Conservation (phyloP, 2,329 filamentous ascomycete genomes). For the Fusarium nurragi region DNA sequence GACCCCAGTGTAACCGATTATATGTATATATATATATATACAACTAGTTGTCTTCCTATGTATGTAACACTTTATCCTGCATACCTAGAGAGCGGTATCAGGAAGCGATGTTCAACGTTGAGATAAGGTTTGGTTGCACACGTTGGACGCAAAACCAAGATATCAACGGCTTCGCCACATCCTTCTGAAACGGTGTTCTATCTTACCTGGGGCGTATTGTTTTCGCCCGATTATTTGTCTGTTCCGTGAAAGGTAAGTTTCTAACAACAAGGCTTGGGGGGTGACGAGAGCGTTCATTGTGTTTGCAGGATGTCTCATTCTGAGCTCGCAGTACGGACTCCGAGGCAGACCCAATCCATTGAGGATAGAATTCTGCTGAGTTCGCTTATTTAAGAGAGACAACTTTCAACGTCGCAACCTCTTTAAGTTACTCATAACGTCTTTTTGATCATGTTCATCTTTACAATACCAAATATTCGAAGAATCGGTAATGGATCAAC, state of each 20-base stretch:
- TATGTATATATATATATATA: not conserved
- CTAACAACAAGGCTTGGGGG: not conserved
- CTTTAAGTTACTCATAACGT: not conserved
- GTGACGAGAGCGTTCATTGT: not conserved
- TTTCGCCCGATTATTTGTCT: not conserved
- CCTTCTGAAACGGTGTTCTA: not conserved
- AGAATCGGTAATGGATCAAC: not conserved
- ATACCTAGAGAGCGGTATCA: not conserved
- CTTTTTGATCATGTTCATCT: too few relatives aligned
- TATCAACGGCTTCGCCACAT: not conserved
- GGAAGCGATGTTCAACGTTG: not conserved
- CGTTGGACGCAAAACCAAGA: slow-evolving; percentile 1
- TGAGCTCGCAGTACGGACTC: too few relatives aligned
- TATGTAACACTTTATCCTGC: not conserved
- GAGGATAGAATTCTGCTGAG: too few relatives aligned
- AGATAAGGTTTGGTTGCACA: slow-evolving; percentile 13
- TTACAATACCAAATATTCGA: not conserved
- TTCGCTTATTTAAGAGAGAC: not conserved
- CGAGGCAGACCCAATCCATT: too few relatives aligned
- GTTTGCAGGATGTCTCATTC: too few relatives aligned
- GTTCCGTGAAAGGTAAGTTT: not conserved
- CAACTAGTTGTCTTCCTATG: not conserved
- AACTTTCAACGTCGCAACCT: not conserved
- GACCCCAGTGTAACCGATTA: not conserved
- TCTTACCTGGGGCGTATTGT: not conserved